Evolutionary conservation across 2,329 filamentous ascomycete genomes (phyloP).

Genomic region (Cytospora mali): DNA sequence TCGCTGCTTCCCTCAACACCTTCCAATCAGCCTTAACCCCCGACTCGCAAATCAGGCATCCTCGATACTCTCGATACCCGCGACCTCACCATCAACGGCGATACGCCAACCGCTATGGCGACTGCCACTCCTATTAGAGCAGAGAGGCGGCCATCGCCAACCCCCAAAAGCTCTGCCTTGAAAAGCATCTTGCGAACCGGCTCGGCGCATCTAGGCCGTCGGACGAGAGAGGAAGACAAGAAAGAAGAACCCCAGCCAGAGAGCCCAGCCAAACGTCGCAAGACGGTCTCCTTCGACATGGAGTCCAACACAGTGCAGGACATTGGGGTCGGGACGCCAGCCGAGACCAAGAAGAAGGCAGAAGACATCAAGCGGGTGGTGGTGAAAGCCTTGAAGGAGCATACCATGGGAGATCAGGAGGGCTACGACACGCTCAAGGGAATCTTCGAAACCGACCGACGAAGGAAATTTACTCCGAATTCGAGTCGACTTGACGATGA

Average conservation of each 20-base stretch:
- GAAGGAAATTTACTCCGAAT: constrained; percentile 36
- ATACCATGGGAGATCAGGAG: constrained; percentile 59
- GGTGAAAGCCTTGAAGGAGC: constrained; percentile 57
- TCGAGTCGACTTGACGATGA: constrained; percentile 48
- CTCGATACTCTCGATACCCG: constrained; percentile 1
- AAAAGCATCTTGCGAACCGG: constrained; percentile 22
- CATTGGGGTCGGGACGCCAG: constrained; percentile 54
- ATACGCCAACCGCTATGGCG: constrained; percentile 19
- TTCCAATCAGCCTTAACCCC: neutral
- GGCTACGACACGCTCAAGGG: constrained; percentile 65
- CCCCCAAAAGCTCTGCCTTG: constrained; percentile 23
- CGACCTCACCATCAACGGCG: constrained; percentile 8
- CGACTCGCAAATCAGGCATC: neutral
- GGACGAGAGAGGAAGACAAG: constrained; percentile 39
- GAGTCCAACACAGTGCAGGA: constrained; percentile 60
- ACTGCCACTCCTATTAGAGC: constrained; percentile 25
- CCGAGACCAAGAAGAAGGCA: constrained; percentile 59
- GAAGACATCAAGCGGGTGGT: constrained; percentile 60
- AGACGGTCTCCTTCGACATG: constrained; percentile 60
- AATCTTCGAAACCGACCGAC: constrained; percentile 55
- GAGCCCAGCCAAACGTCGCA: constrained; percentile 56
- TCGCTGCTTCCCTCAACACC: constrained; percentile 7
- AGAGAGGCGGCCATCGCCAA: constrained; percentile 24
- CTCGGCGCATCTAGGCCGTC: constrained; percentile 17
- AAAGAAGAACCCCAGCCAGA: constrained; percentile 43